These are phyloP conservation scores for Orbilia ellipsospora DNA, from an alignment of 2,329 filamentous ascomycete species.

Conservation along the genomic window DNA sequence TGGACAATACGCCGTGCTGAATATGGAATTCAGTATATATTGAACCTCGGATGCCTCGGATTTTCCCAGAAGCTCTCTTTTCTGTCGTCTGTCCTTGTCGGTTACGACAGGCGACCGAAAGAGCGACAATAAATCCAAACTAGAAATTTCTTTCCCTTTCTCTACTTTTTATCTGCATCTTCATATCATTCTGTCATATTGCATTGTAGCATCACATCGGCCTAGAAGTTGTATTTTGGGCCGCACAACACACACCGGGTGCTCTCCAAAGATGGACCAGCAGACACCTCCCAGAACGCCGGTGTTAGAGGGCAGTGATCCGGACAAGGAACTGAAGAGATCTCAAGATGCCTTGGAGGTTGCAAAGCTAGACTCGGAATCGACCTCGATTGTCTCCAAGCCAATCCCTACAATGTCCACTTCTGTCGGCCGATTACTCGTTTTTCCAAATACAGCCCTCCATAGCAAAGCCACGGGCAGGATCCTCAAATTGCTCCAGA, in stretches of 20 bases:
- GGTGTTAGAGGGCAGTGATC: conserved; percentile 25
- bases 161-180: conserved; percentile 3
- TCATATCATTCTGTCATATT: not conserved
- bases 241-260: conserved; percentile 21
- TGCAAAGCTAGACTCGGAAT: conserved; percentile 1
- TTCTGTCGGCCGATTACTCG: not conserved
- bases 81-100: conserved; percentile 53
- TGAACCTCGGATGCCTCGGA: conserved; percentile 35
- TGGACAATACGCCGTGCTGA: not conserved
- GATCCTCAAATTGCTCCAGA: conserved; percentile 33
- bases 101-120: conserved; percentile 49
- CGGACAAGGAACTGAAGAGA: conserved; percentile 23
- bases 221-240: conserved; percentile 36
- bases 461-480: conserved; percentile 27
- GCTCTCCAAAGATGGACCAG: conserved; percentile 31
- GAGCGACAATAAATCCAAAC: conserved; percentile 17
- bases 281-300: conserved; percentile 41
- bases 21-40: no score
- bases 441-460: conserved; percentile 19
- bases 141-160: conserved; percentile 3
- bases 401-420: not conserved
- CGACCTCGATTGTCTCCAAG: not conserved
- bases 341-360: conserved; percentile 8
- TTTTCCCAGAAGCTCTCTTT: conserved; percentile 29
- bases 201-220: not conserved